Percentiles rank a stretch among this genome's conserved stretches.
These are phyloP conservation scores for Venturiaceae sp. DNA, from an alignment of 2,329 filamentous ascomycete species.

Conservation along the genomic window DNA sequence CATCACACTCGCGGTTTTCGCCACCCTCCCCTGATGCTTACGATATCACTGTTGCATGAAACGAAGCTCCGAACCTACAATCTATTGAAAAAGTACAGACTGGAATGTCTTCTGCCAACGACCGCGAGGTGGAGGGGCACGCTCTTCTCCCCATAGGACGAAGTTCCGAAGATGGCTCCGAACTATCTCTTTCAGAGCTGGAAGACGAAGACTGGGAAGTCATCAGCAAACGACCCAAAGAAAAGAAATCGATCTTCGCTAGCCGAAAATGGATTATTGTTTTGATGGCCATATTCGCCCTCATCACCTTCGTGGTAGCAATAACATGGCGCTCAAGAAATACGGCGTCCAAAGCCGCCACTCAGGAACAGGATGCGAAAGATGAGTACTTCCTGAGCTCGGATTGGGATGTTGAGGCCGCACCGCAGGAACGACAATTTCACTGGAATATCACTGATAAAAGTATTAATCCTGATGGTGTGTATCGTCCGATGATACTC, in stretches of 20 bases:
- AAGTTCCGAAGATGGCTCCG: background rate
- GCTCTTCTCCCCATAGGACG: background rate
- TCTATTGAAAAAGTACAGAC: too few species aligned
- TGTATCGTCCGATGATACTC: slow-evolving; percentile 56
- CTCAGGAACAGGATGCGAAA: background rate
- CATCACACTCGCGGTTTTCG: background rate
- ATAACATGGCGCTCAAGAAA: background rate
- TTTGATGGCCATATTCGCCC: background rate
- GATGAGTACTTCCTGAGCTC: slow-evolving; percentile 41
- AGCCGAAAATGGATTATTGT: background rate
- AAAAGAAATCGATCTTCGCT: background rate
- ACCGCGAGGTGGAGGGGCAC: background rate
- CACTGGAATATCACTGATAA: slow-evolving; percentile 45
- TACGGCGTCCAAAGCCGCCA: background rate
- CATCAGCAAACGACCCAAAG: background rate
- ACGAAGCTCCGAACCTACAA: too few species aligned
- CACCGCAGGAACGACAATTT: slow-evolving; percentile 46
- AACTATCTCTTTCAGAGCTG: background rate
- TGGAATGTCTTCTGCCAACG: background rate
- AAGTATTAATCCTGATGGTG: slow-evolving; percentile 44
- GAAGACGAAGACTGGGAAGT: background rate
- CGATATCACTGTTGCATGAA: too few species aligned
- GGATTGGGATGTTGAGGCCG: slow-evolving; percentile 44
- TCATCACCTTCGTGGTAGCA: background rate
- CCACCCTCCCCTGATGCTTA: background rate